Evolutionary conservation across 352 stramenopile genomes (phyloP).

Genomic region (Pythium phragmitis): DNA sequence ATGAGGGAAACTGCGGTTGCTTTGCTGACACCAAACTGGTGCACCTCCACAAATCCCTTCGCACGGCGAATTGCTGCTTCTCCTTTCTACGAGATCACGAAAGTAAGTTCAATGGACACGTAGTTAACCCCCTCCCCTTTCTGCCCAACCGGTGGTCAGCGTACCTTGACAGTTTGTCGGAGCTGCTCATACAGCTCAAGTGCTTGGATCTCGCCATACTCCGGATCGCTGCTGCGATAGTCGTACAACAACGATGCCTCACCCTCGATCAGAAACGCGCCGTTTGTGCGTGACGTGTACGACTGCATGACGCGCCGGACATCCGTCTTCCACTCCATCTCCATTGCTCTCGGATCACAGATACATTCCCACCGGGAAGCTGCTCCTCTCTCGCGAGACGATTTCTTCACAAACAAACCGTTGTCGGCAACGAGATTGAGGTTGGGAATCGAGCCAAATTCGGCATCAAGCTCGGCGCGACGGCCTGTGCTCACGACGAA

Average conservation of each 20-base stretch:
- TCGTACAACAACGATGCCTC: constrained; percentile 97
- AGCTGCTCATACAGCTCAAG: constrained; percentile 92
- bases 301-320: constrained; percentile 96
- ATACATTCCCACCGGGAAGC: constrained; percentile 53
- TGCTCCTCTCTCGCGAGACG: background rate
- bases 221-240: constrained; percentile 97
- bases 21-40: constrained; percentile 75
- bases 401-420: constrained; percentile 62
- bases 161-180: constrained; percentile 91
- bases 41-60: constrained; percentile 76
- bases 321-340: constrained; percentile 93
- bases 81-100: constrained; percentile 48
- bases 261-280: constrained; percentile 97
- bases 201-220: constrained; percentile 98
- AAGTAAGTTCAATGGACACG: background rate
- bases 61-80: constrained; percentile 50
- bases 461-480: constrained; percentile 37
- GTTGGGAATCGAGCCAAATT: constrained; percentile 34
- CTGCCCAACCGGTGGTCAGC: constrained; percentile 32
- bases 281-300: constrained; percentile 96
- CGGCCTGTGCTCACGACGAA: constrained; percentile 69
- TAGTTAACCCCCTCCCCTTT: constrained; percentile 24
- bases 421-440: constrained; percentile 71
- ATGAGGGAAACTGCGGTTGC: constrained; percentile 52
- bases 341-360: constrained; percentile 45